Conservation (phyloP, 1,139 yeast genomes). For the Diutina mesorugosa region DNA sequence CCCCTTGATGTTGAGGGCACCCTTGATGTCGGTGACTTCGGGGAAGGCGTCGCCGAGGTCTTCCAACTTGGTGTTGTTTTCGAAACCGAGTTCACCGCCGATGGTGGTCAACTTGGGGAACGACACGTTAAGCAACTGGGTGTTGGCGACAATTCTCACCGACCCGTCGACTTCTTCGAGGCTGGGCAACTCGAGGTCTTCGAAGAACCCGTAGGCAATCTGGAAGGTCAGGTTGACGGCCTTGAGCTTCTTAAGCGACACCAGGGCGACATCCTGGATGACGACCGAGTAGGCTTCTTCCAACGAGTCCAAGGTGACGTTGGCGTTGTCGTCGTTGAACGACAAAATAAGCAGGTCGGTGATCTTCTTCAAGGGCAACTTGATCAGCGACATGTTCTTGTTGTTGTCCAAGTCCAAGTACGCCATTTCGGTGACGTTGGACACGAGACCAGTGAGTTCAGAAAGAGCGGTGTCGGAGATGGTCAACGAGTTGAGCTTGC, state of each 20-base stretch:
- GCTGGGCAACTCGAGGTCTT: slow-evolving; percentile 16
- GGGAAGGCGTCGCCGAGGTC: slow-evolving; percentile 19
- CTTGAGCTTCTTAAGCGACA: slow-evolving; percentile 22
- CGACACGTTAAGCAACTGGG: slow-evolving; percentile 21
- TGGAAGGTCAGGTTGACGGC: slow-evolving; percentile 29
- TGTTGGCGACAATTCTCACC: slow-evolving; percentile 30
- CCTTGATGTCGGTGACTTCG: slow-evolving; percentile 22
- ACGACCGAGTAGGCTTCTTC: slow-evolving; percentile 33
- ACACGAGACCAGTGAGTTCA: slow-evolving; percentile 23
- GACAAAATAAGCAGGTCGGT: slow-evolving; percentile 24
- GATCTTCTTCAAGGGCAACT: slow-evolving; percentile 24
- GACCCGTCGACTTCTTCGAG: slow-evolving; percentile 28
- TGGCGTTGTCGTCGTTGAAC: slow-evolving; percentile 32
- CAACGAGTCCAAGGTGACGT: slow-evolving; percentile 23
- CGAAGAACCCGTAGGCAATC: slow-evolving; percentile 29
- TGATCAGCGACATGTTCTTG: slow-evolving; percentile 27
- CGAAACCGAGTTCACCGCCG: slow-evolving; percentile 32
- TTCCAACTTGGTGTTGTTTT: slow-evolving; percentile 29
- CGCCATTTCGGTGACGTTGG: slow-evolving; percentile 17
- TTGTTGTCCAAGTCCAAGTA: slow-evolving; percentile 31
- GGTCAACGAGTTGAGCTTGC: slow-evolving; percentile 20
- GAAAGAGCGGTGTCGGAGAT: slow-evolving; percentile 33
- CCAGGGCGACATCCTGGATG: slow-evolving; percentile 25
- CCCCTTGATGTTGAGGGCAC: slow-evolving; percentile 31
- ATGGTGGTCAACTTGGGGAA: slow-evolving; percentile 19